Evolutionary conservation across 345 rosid genomes (phyloP), one percentile per base, ranked within the genome.

Genomic region (Heritiera littoralis): DNA sequence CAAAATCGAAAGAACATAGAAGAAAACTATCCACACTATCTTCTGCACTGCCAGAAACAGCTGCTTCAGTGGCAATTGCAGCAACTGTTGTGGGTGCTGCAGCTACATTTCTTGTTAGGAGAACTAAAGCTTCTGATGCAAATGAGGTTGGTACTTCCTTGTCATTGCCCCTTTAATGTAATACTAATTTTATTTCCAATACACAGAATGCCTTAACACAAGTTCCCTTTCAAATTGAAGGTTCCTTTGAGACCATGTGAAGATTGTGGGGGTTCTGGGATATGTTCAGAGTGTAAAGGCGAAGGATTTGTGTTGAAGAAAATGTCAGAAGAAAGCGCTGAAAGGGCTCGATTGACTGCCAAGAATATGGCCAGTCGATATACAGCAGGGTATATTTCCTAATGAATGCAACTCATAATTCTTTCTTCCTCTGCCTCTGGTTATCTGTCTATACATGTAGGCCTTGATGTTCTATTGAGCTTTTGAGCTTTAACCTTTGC

Each of bases 321-420:
- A 86, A 85, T 87, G 61, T 88, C 97, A 3, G 92, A 95, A 9
- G 88, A 80, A 83, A 88, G 77, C 80, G 96, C 97, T 3, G 97
- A 89, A 85, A 88, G 78, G 87, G 96, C 97, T 18, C 89, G 98
- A 82, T 18, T 91, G 83, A 86, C 87, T 7, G 92, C 97, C 3
- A 90, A 87, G 86, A 96, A 93, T 80, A 86, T 88, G 88, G 97
- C 99, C 63, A 93, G 97, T 43, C 84, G 99, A 88, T 92, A 96
- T 77, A 96, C 97, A 68, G 98, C 99, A 60, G 98, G 90, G 99
- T 95, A 91, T 15, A 78, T 52, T n/a, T 66, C 63, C 30, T 30
- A 13, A 68, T 1, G 28, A 35, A n/a, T 76, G 51, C 63, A 40
- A 6, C 35, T 35, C 43, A 61, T 23, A 23, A 23, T 12, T 4